These are phyloP conservation scores for Ceratocystis destructans DNA, from an alignment of 2,329 filamentous ascomycete species.

Conservation along the genomic window DNA sequence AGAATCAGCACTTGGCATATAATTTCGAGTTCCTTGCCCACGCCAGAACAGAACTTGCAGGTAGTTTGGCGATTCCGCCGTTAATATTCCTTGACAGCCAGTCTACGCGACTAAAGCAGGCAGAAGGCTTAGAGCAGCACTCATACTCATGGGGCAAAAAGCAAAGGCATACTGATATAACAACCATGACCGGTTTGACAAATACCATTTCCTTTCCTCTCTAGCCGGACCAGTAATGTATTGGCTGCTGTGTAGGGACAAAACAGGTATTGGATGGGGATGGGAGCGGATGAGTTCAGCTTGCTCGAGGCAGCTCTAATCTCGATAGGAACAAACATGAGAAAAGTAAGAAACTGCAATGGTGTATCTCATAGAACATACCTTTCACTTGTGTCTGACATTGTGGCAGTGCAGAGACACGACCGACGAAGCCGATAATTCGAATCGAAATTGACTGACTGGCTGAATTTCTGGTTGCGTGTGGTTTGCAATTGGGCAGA, in stretches of 20 bases:
- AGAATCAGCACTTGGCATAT: background rate
- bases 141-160: no score
- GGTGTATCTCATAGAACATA: conserved; percentile 21
- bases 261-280: background rate
- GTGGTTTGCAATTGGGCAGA: background rate
- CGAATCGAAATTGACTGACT: background rate
- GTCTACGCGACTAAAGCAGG: no score
- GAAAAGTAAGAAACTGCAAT: conserved; percentile 1
- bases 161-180: no score
- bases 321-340: conserved; percentile 1
- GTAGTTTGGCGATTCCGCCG: background rate
- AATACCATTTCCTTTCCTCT: no score
- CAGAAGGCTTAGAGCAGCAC: no score
- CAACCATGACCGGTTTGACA: no score
- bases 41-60: background rate
- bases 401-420: conserved; percentile 22
- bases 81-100: background rate
- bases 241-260: no score
- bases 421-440: background rate
- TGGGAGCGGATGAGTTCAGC: background rate
- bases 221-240: no score
- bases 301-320: background rate
- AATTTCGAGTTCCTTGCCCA: background rate
- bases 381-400: conserved; percentile 29
- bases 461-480: background rate